Evolutionary conservation across 2,329 filamentous ascomycete genomes (phyloP), one percentile per base, ranked within the genome.

Genomic region (Truncatella angustata): DNA sequence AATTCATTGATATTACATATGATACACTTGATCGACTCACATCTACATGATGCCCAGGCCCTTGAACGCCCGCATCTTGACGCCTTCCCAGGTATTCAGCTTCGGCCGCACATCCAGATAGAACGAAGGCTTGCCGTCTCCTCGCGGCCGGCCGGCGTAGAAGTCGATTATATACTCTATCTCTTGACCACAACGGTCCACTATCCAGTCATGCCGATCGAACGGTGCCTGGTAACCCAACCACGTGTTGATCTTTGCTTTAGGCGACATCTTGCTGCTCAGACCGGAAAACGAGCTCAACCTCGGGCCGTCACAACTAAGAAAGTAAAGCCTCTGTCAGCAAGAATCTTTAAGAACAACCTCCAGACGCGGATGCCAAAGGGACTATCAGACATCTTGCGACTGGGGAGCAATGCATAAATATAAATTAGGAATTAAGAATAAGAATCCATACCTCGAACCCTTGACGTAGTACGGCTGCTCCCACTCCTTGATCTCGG

Each of bases 151-250:
- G 0, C 94, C 94, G 4, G 91, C 85, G 67, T 99, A 99, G 63
- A 99, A 99, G 71, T 99, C 94, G 69, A 99, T 99, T 35, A 99
- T 88, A 68, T 99, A 99, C 63, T 97, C 94, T 45, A 99, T 75
- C 63, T 83, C 84, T 18, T 78, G 87, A 26, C 89, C 93, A 66
- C 94, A 97, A 48, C 94, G 80, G 71, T 99, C 92, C 32, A 99
- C 87, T 21, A 97, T 85, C 94, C 94, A 99, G 70, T 99, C 94
- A 69, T 99, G 94, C 24, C 94, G 80, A 72, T 99, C 94, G 70
- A 99, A 99, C 1, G 94, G 94, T 49, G 87, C 79, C 54, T 88
- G 86, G 70, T 96, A 97, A n/a, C 94, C 94, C 50, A 96, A 73
- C 53, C 91, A 71, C 4, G 86, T 89, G 70, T 96, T 95, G 59